A percentile compares a stretch with the other conserved stretches of the same genome.
phyloP scores from a whole-genome alignment of 345 rosid genomes.

The Excoecaria cochinchinensis region DNA sequence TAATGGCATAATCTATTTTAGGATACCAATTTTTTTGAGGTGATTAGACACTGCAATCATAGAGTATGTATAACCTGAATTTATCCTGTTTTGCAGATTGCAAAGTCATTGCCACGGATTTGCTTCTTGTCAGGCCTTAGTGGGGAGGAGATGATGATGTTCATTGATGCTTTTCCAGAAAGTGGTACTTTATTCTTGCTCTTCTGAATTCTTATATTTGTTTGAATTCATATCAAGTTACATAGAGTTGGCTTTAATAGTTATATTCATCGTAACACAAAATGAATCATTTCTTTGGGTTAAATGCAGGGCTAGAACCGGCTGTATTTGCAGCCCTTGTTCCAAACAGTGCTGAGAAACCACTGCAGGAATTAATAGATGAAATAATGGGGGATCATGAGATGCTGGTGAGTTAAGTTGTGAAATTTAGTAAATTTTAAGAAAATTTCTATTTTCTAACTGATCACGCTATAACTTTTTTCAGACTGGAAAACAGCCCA shows the following conservation, averaged over 20 bases:
- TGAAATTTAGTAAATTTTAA: neutral
- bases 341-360: slow-evolving; percentile 76
- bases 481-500: slow-evolving; percentile 47
- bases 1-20: no score
- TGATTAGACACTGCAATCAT: neutral
- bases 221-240: neutral
- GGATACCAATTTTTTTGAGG: neutral
- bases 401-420: slow-evolving; percentile 59
- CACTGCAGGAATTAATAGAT: slow-evolving; percentile 60
- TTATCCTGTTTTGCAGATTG: slow-evolving; percentile 41
- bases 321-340: slow-evolving; percentile 87
- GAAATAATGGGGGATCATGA: slow-evolving; percentile 94
- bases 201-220: neutral
- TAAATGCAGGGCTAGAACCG: slow-evolving; percentile 59
- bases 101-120: slow-evolving; percentile 64
- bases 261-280: neutral
- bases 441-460: no score
- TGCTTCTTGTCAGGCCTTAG: slow-evolving; percentile 84
- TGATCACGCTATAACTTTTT: neutral
- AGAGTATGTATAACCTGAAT: neutral
- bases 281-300: neutral
- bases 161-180: slow-evolving; percentile 83
- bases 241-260: neutral
- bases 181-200: slow-evolving; percentile 40
- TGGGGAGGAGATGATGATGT: slow-evolving; percentile 97